Conservation (phyloP, 306 rosid species). For the Fagus crenata region DNA sequence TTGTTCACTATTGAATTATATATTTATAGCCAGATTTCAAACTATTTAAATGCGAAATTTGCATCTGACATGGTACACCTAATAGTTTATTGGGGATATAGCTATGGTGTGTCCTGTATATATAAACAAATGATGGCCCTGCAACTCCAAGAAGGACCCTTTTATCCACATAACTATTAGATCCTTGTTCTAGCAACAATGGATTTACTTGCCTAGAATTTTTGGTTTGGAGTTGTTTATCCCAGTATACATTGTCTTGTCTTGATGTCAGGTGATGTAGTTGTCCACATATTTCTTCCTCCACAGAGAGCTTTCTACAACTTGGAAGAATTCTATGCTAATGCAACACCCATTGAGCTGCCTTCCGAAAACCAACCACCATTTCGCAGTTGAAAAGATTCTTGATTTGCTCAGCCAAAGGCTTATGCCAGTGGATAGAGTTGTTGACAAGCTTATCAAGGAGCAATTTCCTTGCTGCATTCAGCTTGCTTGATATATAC, state of each 20-base stretch:
- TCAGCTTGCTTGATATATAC: too few relatives aligned
- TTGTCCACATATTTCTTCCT: conserved; percentile 91
- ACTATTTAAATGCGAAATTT: not conserved
- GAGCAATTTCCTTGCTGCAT: conserved; percentile 3
- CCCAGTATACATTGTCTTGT: conserved; percentile 16
- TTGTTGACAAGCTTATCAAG: conserved; percentile 23
- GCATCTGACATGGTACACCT: not conserved
- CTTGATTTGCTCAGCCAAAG: not conserved
- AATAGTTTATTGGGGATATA: not conserved
- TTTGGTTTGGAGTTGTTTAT: not conserved
- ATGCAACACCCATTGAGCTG: conserved; percentile 73
- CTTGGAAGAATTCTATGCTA: conserved; percentile 87
- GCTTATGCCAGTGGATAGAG: conserved; percentile 16
- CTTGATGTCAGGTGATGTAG: conserved; percentile 77
- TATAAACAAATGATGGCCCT: not conserved
- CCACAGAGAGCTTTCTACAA: conserved; percentile 82
- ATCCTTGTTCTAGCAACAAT: not conserved
- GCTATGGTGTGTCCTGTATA: not conserved
- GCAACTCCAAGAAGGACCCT: not conserved
- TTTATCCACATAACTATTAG: not conserved
- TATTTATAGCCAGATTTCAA: not conserved
- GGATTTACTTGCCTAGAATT: not conserved
- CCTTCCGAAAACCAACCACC: conserved; percentile 83
- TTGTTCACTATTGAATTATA: not conserved
- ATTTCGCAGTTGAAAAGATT: conserved; percentile 43